These are phyloP conservation scores for Phyllachora maydis DNA, from an alignment of 2,329 filamentous ascomycete genomes.

Conservation along the genomic window DNA sequence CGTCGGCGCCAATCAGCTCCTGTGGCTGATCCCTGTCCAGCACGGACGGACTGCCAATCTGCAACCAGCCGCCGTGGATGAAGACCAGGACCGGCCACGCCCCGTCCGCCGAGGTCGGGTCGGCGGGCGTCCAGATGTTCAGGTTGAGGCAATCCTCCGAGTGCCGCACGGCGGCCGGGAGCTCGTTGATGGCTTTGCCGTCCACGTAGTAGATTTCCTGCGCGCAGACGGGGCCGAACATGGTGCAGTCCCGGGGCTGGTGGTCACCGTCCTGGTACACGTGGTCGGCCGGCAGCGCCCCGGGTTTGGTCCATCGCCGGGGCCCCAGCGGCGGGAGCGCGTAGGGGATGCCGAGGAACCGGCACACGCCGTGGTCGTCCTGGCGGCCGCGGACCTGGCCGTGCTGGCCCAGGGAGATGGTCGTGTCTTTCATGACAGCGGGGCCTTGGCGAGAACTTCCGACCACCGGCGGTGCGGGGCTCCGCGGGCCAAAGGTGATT, in stretches of 20 bases:
- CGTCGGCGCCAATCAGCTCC: not conserved
- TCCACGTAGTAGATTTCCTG: not conserved
- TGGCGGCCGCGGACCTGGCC: not conserved
- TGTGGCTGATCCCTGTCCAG: not conserved
- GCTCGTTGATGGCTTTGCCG: not conserved
- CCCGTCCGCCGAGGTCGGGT: not conserved
- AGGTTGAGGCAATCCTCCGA: conserved; percentile 1
- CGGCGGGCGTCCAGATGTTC: conserved; percentile 1
- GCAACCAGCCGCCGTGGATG: conserved; percentile 1
- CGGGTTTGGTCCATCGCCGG: conserved; percentile 1
- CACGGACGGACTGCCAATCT: conserved; percentile 1
- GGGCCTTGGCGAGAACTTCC: too few species aligned
- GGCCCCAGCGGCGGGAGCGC: not conserved
- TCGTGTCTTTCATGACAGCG: not conserved
- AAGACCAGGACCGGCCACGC: conserved; percentile 1
- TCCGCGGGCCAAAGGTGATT: too few species aligned
- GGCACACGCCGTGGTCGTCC: not conserved
- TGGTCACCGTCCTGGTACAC: not conserved
- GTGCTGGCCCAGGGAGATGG: not conserved
- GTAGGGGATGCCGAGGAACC: conserved; percentile 1
- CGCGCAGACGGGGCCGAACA: not conserved
- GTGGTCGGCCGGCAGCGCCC: not conserved
- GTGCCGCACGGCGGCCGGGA: not conserved
- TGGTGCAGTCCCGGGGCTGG: not conserved
- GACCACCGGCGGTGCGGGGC: too few species aligned